These are phyloP conservation scores for Aureobasidium uvarum DNA, from an alignment of 2,329 filamentous ascomycete genomes.

Conservation along the genomic window DNA sequence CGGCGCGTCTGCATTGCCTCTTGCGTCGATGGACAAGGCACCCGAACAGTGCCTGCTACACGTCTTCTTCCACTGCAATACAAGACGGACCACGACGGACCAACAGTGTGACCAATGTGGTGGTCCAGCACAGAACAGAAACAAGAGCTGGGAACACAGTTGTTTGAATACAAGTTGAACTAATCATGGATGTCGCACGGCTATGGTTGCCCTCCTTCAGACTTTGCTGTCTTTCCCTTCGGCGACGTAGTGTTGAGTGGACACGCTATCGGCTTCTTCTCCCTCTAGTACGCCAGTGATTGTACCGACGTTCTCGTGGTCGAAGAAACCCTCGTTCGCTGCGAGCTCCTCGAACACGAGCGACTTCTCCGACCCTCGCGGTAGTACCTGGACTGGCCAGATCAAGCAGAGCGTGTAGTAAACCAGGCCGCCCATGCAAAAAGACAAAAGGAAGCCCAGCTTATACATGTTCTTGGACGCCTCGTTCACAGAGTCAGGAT, in stretches of 20 bases:
- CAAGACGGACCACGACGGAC: background rate
- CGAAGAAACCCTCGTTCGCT: constrained; percentile 11
- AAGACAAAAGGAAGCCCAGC: constrained; percentile 13
- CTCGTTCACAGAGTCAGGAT: background rate
- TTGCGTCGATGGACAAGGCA: background rate
- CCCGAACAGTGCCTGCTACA: background rate
- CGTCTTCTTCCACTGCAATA: background rate
- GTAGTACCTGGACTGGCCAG: constrained; percentile 2
- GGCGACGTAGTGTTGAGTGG: constrained; percentile 9
- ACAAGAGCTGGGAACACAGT: background rate
- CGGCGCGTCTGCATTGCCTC: background rate
- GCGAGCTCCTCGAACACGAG: constrained; percentile 13
- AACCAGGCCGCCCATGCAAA: constrained; percentile 1
- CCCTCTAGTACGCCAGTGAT: background rate
- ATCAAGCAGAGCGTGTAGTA: constrained; percentile 12
- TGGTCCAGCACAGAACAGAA: background rate
- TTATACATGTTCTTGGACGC: constrained; percentile 10
- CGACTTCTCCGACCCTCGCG: background rate
- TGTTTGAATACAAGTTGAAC: background rate
- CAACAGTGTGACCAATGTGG: background rate
- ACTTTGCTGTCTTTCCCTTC: constrained; percentile 11
- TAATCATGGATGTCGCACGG: background rate
- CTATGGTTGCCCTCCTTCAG: background rate
- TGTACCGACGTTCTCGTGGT: constrained; percentile 11
- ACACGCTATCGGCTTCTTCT: background rate